Evolutionary conservation across 768 basidiomycete genomes (phyloP).

Genomic region (Tricholomella constricta): DNA sequence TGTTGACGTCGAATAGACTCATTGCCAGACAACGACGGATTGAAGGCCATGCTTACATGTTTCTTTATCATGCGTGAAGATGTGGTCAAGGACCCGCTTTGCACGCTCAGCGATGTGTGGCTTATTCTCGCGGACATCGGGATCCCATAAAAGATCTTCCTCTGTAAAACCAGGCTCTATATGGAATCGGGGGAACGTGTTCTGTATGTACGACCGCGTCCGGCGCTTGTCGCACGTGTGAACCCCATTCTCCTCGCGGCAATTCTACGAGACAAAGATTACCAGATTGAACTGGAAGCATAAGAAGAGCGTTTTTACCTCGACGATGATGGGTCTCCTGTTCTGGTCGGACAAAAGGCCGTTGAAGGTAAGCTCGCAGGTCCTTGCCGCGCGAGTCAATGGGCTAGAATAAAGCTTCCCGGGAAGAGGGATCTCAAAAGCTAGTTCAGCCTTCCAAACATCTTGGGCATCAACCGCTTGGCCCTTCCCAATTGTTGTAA

Average conservation of each 20-base stretch:
- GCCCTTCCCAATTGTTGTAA: conserved; percentile 56
- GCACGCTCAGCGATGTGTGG: conserved; percentile 52
- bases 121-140: conserved; percentile 54
- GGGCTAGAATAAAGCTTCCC: conserved; percentile 64
- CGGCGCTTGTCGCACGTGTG: conserved; percentile 75
- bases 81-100: conserved; percentile 49
- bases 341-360: conserved; percentile 26
- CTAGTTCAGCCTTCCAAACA: conserved; percentile 53
- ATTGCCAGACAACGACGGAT: conserved; percentile 2
- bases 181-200: conserved; percentile 50
- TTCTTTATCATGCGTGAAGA: conserved; percentile 51
- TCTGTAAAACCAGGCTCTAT: conserved; percentile 65
- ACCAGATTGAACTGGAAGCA: background rate
- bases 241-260: conserved; percentile 66
- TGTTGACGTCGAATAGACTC: conserved; percentile 23
- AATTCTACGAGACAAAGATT: conserved; percentile 47
- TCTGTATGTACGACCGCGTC: conserved; percentile 47
- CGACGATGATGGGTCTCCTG: conserved; percentile 45
- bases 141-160: conserved; percentile 62
- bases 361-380: conserved; percentile 55
- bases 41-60: conserved; percentile 41
- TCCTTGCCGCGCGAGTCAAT: conserved; percentile 61
- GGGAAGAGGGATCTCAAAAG: conserved; percentile 50
- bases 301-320: conserved; percentile 40
- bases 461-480: conserved; percentile 53